Conservation (phyloP, 345 rosid species). For the Pistacia atlantica region DNA sequence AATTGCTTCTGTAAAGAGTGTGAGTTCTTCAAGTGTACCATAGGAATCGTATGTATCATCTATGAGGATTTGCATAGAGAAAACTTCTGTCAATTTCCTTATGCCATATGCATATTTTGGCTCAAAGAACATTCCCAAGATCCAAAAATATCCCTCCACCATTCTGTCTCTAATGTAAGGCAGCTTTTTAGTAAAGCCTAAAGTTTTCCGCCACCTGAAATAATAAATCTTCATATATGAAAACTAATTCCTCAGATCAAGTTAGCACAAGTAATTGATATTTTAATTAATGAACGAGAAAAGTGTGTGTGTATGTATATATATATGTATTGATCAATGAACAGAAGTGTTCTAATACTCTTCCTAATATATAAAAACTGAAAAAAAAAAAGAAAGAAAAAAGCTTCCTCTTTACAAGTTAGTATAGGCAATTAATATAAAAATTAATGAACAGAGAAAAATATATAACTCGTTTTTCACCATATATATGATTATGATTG, state of each 20-base stretch:
- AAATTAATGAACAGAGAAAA: too few species aligned
- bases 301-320: neutral
- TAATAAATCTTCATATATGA: neutral
- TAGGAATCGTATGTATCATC: conserved; percentile 39
- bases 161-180: conserved; percentile 36
- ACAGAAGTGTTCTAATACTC: neutral
- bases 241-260: neutral
- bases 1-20: conserved; percentile 28
- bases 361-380: neutral
- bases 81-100: conserved; percentile 19
- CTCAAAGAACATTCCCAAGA: conserved; percentile 21
- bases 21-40: conserved; percentile 37
- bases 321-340: neutral
- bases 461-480: too few species aligned
- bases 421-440: too few species aligned
- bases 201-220: conserved; percentile 36
- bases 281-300: too few species aligned
- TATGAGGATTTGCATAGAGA: neutral
- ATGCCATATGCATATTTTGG: conserved; percentile 17
- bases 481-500: too few species aligned
- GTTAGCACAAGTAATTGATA: too few species aligned
- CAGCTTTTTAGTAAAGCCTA: conserved; percentile 16
- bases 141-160: conserved; percentile 34
- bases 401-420: too few species aligned
- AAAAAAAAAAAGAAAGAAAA: too few species aligned